Base-by-base conservation (phyloP, 768 basidiomycete species). In the Suillus clintonianus region DNA sequence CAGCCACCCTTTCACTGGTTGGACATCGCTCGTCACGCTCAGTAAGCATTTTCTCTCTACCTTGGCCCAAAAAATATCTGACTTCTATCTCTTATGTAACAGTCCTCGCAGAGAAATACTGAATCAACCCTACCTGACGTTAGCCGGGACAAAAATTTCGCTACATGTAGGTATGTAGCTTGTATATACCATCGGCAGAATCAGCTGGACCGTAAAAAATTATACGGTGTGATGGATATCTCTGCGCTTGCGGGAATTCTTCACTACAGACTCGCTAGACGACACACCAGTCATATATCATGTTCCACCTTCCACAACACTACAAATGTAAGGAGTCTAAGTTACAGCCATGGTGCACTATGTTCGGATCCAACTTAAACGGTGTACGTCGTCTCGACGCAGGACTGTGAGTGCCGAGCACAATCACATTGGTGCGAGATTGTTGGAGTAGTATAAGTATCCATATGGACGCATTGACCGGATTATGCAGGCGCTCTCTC, bases 1-100 rank as follows among this genome's bases (percentile, higher is more conserved):
- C 70, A 95, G 95, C 70, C 94, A 97, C 76, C 95, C 96, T 0
- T 99, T 98, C 79, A 97, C 96, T 13, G 96, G 96, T 11, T 97
- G 95, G 96, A 96, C 95, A 32, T 94, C 95, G 51, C 80, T 97
- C 50, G 85, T 94, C 27, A 87, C 93, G 36, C 78, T 97, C 69
- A 95, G 95, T 97, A 76, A 82, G 94, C 83, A 34, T 37, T 5
- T 17, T 17, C 24, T 53, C 62, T 37, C 6, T 36, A 36, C 43
- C 19, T n/a, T 59, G 32, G 27, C 19, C 51, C 32, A 32, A 32
- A 59, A 17, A 41, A 41, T 47, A 14, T 36, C 61, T 57, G 47
- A 61, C 69, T 37, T 51, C 36, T 30, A 15, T 30, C 32, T 64
- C 58, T 63, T 43, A 27, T 19, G 24, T 27, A 8, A 57, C 63